Evolutionary conservation across 2,329 filamentous ascomycete species (phyloP).

Genomic region (Lachnellula hyalina): DNA sequence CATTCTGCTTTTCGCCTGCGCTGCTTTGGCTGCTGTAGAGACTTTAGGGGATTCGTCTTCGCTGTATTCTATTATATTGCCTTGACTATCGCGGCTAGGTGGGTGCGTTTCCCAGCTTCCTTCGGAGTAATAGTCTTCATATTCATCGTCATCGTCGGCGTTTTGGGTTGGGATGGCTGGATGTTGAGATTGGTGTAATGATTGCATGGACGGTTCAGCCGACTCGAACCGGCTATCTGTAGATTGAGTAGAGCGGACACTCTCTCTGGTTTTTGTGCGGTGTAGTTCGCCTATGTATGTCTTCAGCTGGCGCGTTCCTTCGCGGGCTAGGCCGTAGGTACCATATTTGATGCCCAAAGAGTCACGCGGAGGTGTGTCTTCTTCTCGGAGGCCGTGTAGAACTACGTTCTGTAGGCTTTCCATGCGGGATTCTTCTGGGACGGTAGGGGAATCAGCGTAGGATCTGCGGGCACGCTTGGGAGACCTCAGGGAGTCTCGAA

Average conservation of each 20-base stretch:
- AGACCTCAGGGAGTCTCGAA: slow-evolving; percentile 12
- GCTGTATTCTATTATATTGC: slow-evolving; percentile 10
- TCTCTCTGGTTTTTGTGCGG: slow-evolving; percentile 12
- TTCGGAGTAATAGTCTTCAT: slow-evolving; percentile 16
- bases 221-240: slow-evolving; percentile 28
- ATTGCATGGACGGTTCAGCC: slow-evolving; percentile 13
- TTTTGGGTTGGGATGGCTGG: neutral
- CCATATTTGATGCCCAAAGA: slow-evolving; percentile 23
- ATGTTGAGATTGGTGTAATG: slow-evolving; percentile 11
- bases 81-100: slow-evolving; percentile 9
- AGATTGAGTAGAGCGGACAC: slow-evolving; percentile 14
- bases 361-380: slow-evolving; percentile 14
- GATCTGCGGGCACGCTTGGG: slow-evolving; percentile 11
- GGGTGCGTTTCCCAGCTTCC: slow-evolving; percentile 22
- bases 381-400: slow-evolving; percentile 6
- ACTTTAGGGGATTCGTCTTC: slow-evolving; percentile 3
- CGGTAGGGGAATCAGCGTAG: slow-evolving; percentile 25
- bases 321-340: slow-evolving; percentile 21
- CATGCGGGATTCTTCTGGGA: slow-evolving; percentile 21
- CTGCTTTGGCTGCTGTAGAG: neutral
- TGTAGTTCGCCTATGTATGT: slow-evolving; percentile 19
- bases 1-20: neutral
- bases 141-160: neutral
- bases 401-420: slow-evolving; percentile 8
- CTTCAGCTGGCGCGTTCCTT: slow-evolving; percentile 26